A percentile compares a stretch with the other conserved stretches of the same genome.
These are phyloP conservation scores for Powellomyces hirtus DNA, from an alignment of 192 early-diverging fungal species.

Conservation along the genomic window DNA sequence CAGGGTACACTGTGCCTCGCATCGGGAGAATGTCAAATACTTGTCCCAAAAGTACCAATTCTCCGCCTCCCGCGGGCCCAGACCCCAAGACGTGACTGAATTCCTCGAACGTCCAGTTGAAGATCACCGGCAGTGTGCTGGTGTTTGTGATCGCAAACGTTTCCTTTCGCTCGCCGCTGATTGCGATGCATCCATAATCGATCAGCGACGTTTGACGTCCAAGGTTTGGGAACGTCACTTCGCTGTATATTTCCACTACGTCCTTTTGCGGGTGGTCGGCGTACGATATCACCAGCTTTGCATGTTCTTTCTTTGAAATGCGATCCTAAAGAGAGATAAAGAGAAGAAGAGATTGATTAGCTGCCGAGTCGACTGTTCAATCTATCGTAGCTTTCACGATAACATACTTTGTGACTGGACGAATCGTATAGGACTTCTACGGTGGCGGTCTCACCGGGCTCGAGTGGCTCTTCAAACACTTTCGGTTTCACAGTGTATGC, in stretches of 20 bases:
- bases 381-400: background rate
- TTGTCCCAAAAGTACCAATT: conserved; percentile 32
- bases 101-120: conserved; percentile 47
- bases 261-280: conserved; percentile 58
- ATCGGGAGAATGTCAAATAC: conserved; percentile 55
- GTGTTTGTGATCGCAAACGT: conserved; percentile 46
- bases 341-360: background rate
- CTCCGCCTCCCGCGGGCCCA: background rate
- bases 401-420: conserved; percentile 31
- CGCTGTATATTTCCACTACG: conserved; percentile 47
- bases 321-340: conserved; percentile 18
- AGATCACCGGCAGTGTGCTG: conserved; percentile 47
- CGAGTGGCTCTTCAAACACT: conserved; percentile 23
- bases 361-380: no score
- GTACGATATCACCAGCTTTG: conserved; percentile 50
- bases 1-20: conserved; percentile 43
- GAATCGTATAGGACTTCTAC: conserved; percentile 45
- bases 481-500: conserved; percentile 37
- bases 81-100: conserved; percentile 1
- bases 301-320: conserved; percentile 45
- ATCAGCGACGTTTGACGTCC: conserved; percentile 30
- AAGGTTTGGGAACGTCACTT: conserved; percentile 56
- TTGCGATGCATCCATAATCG: conserved; percentile 51
- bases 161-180: conserved; percentile 43
- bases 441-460: conserved; percentile 30